Base-by-base conservation (phyloP, 371 early-diverging fungal species). In the Actinomortierella ambigua region DNA sequence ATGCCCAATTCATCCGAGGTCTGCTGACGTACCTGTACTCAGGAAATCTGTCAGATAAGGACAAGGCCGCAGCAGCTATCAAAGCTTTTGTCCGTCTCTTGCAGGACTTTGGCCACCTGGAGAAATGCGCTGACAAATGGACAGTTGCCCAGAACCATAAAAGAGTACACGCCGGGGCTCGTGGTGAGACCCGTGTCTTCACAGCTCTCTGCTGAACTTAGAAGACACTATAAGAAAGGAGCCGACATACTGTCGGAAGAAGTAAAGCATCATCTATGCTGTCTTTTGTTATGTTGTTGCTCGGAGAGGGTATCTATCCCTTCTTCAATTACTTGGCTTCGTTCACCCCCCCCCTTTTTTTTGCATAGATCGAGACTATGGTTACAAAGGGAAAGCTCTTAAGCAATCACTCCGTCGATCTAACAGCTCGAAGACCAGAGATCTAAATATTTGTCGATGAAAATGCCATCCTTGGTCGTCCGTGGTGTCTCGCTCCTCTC, bases 201-300 rank as follows among this genome's bases (percentile, higher is more conserved):
- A 6, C 61, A 61, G 61, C 61, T 61, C 14, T 61, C 61, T 6
- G 61, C 61, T 1, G 54, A 61, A 42, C 48, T 61, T 3, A 54
- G 41, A 41, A 20, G 54, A 23, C 54, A 54, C 7, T 61, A 61
- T 54, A 61, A 26, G 54, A 11, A 61, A 7, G 53, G 53, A 47
- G 6, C 24, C 27, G 51, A 47, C 8, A 27, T 1, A 49, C 20
- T 61, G 3, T 53, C 61, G 3, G 39, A 61, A 23, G 48, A 61
- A 54, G 61, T 61, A 61, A 34, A 18, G 46, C 42, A 48, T 29
- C 52, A 8, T 28, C 13, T 27, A 48, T 46, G 15, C 18, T 20
- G 43, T 26, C 48, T 59, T 47, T 46, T 46, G 14, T 9, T 27
- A 39, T 27, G 15, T 46, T 17, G 53, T 47, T 47, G 29, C 39